phyloP scores from a whole-genome alignment of 1,284 basidiomycete species.

The Ganoderma lingzhi region DNA sequence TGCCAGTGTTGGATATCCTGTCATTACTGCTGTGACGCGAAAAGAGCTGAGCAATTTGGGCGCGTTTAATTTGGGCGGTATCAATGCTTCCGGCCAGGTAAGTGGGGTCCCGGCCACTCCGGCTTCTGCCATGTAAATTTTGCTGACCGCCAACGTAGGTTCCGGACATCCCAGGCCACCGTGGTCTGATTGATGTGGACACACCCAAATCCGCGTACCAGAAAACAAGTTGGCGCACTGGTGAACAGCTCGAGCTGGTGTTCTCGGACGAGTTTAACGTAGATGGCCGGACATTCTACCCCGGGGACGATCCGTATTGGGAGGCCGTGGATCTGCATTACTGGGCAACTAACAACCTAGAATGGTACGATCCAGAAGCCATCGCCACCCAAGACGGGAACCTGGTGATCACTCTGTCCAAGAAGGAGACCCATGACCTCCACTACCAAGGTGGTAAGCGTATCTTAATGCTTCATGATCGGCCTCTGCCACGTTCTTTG shows the following conservation, averaged over 20 bases:
- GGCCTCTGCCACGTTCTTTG: not conserved
- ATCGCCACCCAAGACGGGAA: conserved; percentile 71
- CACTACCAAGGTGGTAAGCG: conserved; percentile 56
- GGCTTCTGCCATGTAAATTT: not conserved
- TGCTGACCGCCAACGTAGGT: conserved; percentile 31
- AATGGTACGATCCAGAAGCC: conserved; percentile 71
- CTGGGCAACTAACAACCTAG: conserved; percentile 61
- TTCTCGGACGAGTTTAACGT: conserved; percentile 77
- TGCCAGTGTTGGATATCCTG: conserved; percentile 56
- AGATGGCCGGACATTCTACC: conserved; percentile 64
- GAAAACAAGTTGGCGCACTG: conserved; percentile 48
- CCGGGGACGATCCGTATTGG: conserved; percentile 68
- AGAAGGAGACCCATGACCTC: conserved; percentile 61
- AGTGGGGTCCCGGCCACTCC: conserved; percentile 13
- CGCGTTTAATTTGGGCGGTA: conserved; percentile 62
- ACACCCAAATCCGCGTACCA: conserved; percentile 56
- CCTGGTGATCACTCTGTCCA: conserved; percentile 63
- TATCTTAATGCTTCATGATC: conserved; percentile 30
- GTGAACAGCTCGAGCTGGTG: conserved; percentile 57
- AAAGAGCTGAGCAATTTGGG: conserved; percentile 39
- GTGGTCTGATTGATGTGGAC: conserved; percentile 58
- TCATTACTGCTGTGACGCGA: conserved; percentile 53
- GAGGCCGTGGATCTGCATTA: conserved; percentile 78
- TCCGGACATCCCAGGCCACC: conserved; percentile 46
- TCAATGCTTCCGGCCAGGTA: conserved; percentile 57